These are phyloP conservation scores for Meira miltonrushii DNA, from an alignment of 1,284 basidiomycete genomes.

Conservation along the genomic window DNA sequence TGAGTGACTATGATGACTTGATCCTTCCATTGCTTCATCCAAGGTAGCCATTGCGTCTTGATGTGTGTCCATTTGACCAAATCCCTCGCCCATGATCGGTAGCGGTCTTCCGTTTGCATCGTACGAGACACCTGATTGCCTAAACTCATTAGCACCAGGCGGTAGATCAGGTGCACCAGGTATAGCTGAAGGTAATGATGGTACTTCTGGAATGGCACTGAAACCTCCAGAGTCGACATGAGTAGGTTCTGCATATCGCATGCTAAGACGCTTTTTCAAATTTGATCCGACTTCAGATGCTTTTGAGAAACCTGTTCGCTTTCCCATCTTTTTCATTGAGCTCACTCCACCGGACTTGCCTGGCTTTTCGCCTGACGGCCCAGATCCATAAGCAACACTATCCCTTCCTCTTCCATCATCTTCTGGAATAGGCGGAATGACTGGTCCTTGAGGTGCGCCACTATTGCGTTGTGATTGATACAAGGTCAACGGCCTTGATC, in stretches of 20 bases:
- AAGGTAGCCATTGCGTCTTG: not conserved
- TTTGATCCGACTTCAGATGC: constrained; percentile 43
- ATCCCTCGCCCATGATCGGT: constrained; percentile 21
- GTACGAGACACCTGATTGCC: constrained; percentile 18
- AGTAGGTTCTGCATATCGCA: constrained; percentile 48
- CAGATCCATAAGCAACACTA: not conserved
- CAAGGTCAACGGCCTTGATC: constrained; percentile 49
- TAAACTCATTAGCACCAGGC: constrained; percentile 18
- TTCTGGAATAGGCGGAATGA: constrained; percentile 11
- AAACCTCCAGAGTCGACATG: constrained; percentile 36
- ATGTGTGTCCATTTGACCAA: constrained; percentile 12
- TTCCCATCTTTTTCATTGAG: constrained; percentile 25
- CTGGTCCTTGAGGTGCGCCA: constrained; percentile 5
- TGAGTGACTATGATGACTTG: not conserved
- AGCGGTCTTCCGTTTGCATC: not conserved
- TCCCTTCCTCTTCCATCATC: constrained; percentile 7
- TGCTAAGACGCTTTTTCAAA: constrained; percentile 48
- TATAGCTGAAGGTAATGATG: constrained; percentile 10
- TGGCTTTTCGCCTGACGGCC: constrained; percentile 7
- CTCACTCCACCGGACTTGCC: not conserved
- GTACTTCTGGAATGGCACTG: constrained; percentile 19
- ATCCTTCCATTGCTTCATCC: constrained; percentile 14
- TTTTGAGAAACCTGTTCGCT: constrained; percentile 19
- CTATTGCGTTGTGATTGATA: constrained; percentile 17
- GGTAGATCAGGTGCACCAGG: constrained; percentile 28